Percentiles rank a stretch among this genome's conserved stretches.
phyloP scores from a whole-genome alignment of 306 rosid genomes.

The Pterocarpus macrocarpus region DNA sequence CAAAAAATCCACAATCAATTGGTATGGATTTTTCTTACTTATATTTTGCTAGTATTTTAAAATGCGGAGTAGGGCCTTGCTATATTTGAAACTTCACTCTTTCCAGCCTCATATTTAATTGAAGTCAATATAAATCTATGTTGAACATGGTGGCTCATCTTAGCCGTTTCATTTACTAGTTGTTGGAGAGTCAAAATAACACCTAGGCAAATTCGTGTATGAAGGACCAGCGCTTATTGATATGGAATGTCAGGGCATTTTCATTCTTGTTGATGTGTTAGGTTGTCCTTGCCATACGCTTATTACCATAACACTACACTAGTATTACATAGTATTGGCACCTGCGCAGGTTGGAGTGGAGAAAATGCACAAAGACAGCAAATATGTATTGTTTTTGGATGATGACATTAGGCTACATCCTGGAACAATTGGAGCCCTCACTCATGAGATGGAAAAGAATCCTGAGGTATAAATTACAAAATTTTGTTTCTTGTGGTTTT shows the following conservation, averaged over 20 bases:
- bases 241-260: too few species aligned
- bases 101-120: constrained; percentile 6
- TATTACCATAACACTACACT: constrained; percentile 7
- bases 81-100: constrained; percentile 5
- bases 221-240: too few species aligned
- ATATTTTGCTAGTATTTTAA: constrained; percentile 36
- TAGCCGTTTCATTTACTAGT: constrained; percentile 33
- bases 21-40: constrained; percentile 57
- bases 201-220: neutral
- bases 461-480: constrained; percentile 67
- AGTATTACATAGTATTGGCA: constrained; percentile 37
- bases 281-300: constrained; percentile 22
- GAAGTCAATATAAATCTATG: neutral
- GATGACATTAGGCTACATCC: constrained; percentile 98
- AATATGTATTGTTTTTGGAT: constrained; percentile 91
- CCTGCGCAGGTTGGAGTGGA: constrained; percentile 89
- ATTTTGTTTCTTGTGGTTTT: constrained; percentile 17
- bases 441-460: constrained; percentile 87
- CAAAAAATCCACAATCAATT: constrained; percentile 98
- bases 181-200: neutral
- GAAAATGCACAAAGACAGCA: constrained; percentile 83
- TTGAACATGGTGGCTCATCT: constrained; percentile 7
- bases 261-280: neutral
- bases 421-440: constrained; percentile 91
- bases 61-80: constrained; percentile 23